phyloP scores from a whole-genome alignment of 495 filamentous ascomycete species.

The Neurospora sp. region DNA sequence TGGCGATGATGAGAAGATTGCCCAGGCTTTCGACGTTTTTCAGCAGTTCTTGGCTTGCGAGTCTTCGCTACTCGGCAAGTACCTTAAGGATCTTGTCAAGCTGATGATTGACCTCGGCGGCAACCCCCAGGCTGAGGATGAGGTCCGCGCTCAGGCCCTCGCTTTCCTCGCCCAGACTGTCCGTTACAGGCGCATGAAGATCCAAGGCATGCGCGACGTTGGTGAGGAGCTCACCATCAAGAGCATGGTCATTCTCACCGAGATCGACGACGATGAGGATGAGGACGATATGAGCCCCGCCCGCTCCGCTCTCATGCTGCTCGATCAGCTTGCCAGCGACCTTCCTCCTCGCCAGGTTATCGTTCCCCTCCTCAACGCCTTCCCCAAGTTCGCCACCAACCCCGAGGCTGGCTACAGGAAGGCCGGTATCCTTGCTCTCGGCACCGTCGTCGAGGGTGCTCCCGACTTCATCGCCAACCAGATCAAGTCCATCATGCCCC shows the following conservation, averaged over 20 bases:
- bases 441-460: constrained; percentile 91
- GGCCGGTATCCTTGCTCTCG: constrained; percentile 83
- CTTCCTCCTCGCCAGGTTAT: constrained; percentile 91
- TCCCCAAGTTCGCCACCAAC: constrained; percentile 69
- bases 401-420: constrained; percentile 67
- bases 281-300: constrained; percentile 88
- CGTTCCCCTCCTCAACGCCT: constrained; percentile 76
- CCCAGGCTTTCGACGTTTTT: constrained; percentile 93
- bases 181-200: constrained; percentile 87
- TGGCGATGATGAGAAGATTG: constrained; percentile 73
- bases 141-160: constrained; percentile 79
- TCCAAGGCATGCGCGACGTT: constrained; percentile 67
- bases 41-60: constrained; percentile 91
- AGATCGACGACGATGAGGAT: constrained; percentile 77
- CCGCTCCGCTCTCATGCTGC: constrained; percentile 71
- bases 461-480: constrained; percentile 93
- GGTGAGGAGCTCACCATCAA: constrained; percentile 80
- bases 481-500: constrained; percentile 73
- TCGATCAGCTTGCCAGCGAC: constrained; percentile 79
- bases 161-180: constrained; percentile 89
- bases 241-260: constrained; percentile 76
- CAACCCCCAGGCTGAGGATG: constrained; percentile 66
- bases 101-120: constrained; percentile 88
- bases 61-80: constrained; percentile 65
- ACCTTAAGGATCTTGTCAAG: constrained; percentile 82